Evolutionary conservation across 2,329 filamentous ascomycete species (phyloP).

Genomic region (Hymenoscyphus salicellus): DNA sequence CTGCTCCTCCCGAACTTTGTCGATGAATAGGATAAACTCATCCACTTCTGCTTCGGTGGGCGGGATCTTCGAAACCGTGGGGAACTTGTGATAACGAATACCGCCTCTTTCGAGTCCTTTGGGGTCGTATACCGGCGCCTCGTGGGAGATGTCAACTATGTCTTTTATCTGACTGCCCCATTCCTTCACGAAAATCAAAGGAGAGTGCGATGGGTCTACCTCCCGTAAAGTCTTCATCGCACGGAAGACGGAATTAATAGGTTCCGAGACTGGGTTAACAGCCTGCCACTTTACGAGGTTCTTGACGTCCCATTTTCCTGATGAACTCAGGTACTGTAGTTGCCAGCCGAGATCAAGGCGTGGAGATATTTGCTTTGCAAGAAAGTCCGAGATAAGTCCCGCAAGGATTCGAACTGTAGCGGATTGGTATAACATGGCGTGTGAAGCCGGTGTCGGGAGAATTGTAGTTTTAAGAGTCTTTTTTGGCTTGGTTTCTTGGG

Average conservation of each 20-base stretch:
- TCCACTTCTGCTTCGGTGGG: slow-evolving; percentile 56
- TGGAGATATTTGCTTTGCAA: slow-evolving; percentile 69
- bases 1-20: slow-evolving; percentile 57
- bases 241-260: slow-evolving; percentile 76
- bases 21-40: slow-evolving; percentile 55
- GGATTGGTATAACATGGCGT: slow-evolving; percentile 80
- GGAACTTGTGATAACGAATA: slow-evolving; percentile 78
- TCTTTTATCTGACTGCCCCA: slow-evolving; percentile 69
- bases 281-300: slow-evolving; percentile 89
- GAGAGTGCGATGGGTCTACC: slow-evolving; percentile 79
- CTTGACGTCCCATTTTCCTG: slow-evolving; percentile 97
- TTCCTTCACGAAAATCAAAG: slow-evolving; percentile 63
- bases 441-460: slow-evolving; percentile 73
- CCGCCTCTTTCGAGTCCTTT: slow-evolving; percentile 62
- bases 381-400: slow-evolving; percentile 79
- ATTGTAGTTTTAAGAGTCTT: slow-evolving; percentile 65
- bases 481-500: slow-evolving; percentile 47
- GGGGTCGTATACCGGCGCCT: slow-evolving; percentile 85
- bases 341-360: slow-evolving; percentile 86
- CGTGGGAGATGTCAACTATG: slow-evolving; percentile 87
- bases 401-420: slow-evolving; percentile 72
- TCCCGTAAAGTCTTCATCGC: slow-evolving; percentile 93
- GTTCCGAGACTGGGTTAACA: slow-evolving; percentile 71
- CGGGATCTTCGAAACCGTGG: slow-evolving; percentile 87
- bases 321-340: slow-evolving; percentile 79